Base-by-base conservation (phyloP, 176 grass and related monocot species). In the Dendrocalamus sinicus region DNA sequence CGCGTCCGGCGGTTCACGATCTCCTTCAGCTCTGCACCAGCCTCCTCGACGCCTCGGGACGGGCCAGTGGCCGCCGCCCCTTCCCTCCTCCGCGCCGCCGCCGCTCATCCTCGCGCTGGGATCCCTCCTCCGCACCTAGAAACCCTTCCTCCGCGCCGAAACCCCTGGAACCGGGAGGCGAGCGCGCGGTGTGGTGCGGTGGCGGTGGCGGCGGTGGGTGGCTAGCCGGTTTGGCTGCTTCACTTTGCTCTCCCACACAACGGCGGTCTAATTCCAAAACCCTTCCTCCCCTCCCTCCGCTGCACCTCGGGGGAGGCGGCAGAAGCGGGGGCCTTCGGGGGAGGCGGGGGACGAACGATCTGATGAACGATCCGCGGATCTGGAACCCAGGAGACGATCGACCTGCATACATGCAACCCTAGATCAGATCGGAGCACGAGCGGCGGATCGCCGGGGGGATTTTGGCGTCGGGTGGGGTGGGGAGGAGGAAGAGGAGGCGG, bases 11-110 rank as follows among this genome's bases (percentile, higher is more conserved):
- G 88, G 94, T 90, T 99, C 60, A 99, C 97, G 91, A 99, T 99
- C 94, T 99, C 97, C 92, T 94, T 99, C 63, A 99, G 82, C 92
- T 91, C 90, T n/a, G 97, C 66, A 99, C 97, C 46, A 99, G 78
- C 89, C 86, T 92, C n/a, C 79, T 89, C 30, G 92, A 81, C 26
- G 67, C 71, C 85, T 69, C 48, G 97, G 94, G 77, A 99, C 91
- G 75, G 88, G 86, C 82, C 75, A n/a, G n/a, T n/a, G 20, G 85
- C 81, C 80, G 82, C 86, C 85, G 89, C 87, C n/a, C 88, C 72
- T 82, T 78, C 82, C 85, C 87, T 28, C 44, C 83, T 26, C 86
- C 37, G n/a, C n/a, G n/a, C n/a, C n/a, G 48, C 77, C 75, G 57
- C 83, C 82, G 52, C 75, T 92, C 78, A 91, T 91, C 89, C 81